These are phyloP conservation scores for Boechera retrofracta DNA, from an alignment of 345 rosid species.

Conservation along the genomic window DNA sequence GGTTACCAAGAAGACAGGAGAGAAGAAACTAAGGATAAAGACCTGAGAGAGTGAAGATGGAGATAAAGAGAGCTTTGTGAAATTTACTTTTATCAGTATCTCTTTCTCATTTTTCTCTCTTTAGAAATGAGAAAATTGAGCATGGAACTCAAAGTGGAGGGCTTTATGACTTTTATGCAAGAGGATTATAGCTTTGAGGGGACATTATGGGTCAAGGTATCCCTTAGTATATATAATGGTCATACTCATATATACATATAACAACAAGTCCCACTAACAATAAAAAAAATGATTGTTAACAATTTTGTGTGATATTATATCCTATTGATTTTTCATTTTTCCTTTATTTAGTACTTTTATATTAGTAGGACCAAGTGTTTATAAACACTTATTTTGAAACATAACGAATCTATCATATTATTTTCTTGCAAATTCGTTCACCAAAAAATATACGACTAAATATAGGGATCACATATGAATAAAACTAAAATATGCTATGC, in stretches of 20 bases:
- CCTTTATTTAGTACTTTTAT: background rate
- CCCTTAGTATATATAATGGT: slow-evolving; percentile 19
- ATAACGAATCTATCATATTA: background rate
- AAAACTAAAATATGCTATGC: background rate
- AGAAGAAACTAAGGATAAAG: slow-evolving; percentile 52
- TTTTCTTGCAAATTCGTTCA: slow-evolving; percentile 2
- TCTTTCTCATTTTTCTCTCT: slow-evolving; percentile 30
- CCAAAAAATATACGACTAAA: background rate
- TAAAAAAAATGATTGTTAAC: background rate
- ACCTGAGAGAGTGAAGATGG: slow-evolving; percentile 56
- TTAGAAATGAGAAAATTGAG: slow-evolving; percentile 28
- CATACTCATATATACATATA: background rate
- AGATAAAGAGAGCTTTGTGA: slow-evolving; percentile 58
- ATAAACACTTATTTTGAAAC: background rate
- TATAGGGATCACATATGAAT: background rate
- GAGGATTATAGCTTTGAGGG: slow-evolving; percentile 26
- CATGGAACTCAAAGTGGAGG: slow-evolving; percentile 33
- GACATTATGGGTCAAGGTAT: slow-evolving; percentile 33
- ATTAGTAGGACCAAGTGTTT: no score
- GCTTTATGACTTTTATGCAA: slow-evolving; percentile 32
- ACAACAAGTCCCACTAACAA: background rate
- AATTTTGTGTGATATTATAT: background rate
- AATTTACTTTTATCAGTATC: slow-evolving; percentile 51
- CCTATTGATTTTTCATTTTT: background rate
- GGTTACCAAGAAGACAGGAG: slow-evolving; percentile 45